A percentile compares a stretch with the other conserved stretches of the same genome.
These are phyloP conservation scores for Rhizopus delemar DNA, from an alignment of 371 early-diverging fungal species.

Conservation along the genomic window DNA sequence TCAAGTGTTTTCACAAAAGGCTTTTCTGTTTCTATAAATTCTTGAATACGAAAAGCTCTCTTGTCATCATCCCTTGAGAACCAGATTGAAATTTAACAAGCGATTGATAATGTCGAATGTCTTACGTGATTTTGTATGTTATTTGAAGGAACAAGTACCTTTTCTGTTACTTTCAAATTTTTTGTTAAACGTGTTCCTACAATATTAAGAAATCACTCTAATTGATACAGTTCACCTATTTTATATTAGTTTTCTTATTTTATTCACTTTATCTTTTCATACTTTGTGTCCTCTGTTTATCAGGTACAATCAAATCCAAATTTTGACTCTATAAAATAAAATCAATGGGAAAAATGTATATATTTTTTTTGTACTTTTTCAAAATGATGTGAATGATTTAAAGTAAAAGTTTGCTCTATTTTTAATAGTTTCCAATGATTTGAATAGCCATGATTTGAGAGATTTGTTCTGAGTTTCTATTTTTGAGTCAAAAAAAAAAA, in stretches of 20 bases:
- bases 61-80: slow-evolving; percentile 30
- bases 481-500: neutral
- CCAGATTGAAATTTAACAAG: neutral
- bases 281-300: slow-evolving; percentile 27
- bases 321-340: slow-evolving; percentile 36
- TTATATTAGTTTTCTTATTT: too few species aligned
- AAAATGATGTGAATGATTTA: neutral
- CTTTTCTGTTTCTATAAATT: slow-evolving; percentile 45
- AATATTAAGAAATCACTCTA: slow-evolving; percentile 3
- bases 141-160: slow-evolving; percentile 19
- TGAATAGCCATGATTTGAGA: slow-evolving; percentile 21
- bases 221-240: slow-evolving; percentile 20
- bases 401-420: neutral
- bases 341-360: neutral
- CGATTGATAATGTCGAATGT: neutral
- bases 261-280: neutral
- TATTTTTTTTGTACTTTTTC: neutral
- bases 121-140: slow-evolving; percentile 11
- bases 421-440: slow-evolving; percentile 33
- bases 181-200: too few species aligned
- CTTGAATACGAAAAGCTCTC: slow-evolving; percentile 34
- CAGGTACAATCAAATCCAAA: slow-evolving; percentile 38
- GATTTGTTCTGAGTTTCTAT: slow-evolving; percentile 22
- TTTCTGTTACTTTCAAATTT: too few species aligned
- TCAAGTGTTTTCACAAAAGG: slow-evolving; percentile 42